Evolutionary conservation across 805 yeast species (phyloP), one percentile per base, ranked within the genome.

Genomic region (Schwanniomyces vanrijiae): DNA sequence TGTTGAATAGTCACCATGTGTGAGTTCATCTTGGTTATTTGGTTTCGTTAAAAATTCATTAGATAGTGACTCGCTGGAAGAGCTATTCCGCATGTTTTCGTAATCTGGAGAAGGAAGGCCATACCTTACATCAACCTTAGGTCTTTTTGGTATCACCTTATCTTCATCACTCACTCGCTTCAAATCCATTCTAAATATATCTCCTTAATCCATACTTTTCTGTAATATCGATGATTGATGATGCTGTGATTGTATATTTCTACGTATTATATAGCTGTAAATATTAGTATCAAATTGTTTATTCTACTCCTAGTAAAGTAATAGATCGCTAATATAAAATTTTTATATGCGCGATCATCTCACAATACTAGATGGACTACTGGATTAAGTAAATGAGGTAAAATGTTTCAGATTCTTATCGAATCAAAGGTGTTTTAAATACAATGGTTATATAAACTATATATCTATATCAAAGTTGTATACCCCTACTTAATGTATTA

Each of bases 401-500:
- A 22, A 22, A 5, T 22, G 25, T 22, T 22, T 22, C 25, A 22
- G 25, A 22, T 22, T 22, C 25, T 5, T 8, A 22, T n/a, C n/a
- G 8, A 22, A 22, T 5, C 25, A 22, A 22, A 5, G 5, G 8
- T 22, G 8, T 8, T 22, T 5, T 26, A 26, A 26, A 26, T 26
- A 26, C 29, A 26, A 26, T 7, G 29, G 13, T 26, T 26, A 5
- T 26, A 22, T 5, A 31, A 8, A 20, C 16, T 16, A 37, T 19
- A 21, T 20, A 37, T 37, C 39, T 21, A 37, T 19, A 20, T 37
- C 16, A 37, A 19, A 11, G 5, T 35, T 35, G 19, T 10, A 19
- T 11, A 8, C 7, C 5, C 24, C 4, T 37, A 19, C 9, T 37
- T 28, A 29, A 26, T 40, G 35, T 20, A 51, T 49, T 24, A 60